These are phyloP conservation scores for Cryphonectria naterciae DNA, from an alignment of 2,329 filamentous ascomycete species.

Conservation along the genomic window DNA sequence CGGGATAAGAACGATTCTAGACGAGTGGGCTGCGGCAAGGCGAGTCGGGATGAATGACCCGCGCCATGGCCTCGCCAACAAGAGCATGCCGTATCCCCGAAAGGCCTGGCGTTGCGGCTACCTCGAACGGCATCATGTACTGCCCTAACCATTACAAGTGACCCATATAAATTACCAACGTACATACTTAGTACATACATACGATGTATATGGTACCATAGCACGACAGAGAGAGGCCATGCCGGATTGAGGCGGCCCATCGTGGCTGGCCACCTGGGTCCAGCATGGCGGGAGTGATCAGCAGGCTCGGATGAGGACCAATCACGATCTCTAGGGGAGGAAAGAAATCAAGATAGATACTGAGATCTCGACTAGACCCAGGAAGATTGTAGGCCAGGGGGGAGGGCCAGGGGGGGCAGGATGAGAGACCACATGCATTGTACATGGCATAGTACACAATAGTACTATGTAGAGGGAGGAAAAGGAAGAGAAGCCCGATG, in stretches of 20 bases:
- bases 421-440: neutral
- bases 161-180: neutral
- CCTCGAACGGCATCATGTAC: constrained; percentile 19
- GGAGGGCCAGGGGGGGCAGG: neutral
- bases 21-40: constrained; percentile 15
- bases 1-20: constrained; percentile 3
- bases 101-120: constrained; percentile 20
- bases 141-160: neutral
- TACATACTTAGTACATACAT: neutral
- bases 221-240: neutral
- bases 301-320: constrained; percentile 8
- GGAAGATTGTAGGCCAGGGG: neutral
- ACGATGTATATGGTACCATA: neutral
- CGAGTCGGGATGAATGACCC: constrained; percentile 19
- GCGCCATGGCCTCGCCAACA: constrained; percentile 14
- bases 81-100: constrained; percentile 20
- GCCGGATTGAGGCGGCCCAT: neutral
- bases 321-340: neutral
- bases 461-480: neutral
- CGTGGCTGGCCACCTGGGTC: neutral
- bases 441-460: neutral
- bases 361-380: neutral
- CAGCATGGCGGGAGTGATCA: neutral
- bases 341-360: neutral
- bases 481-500: neutral